Conservation (phyloP, 805 yeast genomes). For the Torulaspora delbrueckii region DNA sequence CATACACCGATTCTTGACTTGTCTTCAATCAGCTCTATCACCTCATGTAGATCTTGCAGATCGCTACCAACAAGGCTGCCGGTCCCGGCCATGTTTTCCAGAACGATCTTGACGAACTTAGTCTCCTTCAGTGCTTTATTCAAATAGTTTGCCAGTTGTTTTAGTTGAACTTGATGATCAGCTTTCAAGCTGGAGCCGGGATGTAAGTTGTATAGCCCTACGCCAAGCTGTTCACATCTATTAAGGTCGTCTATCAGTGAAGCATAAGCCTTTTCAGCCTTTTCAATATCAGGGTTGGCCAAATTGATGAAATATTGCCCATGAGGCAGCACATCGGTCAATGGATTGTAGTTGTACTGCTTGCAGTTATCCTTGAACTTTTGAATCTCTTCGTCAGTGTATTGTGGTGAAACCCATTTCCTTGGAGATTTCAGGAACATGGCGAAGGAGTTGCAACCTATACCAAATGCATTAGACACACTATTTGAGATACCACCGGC, state of each 20-base stretch:
- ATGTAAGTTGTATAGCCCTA: slow-evolving; percentile 87
- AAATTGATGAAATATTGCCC: slow-evolving; percentile 91
- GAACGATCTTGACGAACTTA: slow-evolving; percentile 72
- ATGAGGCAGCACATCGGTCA: slow-evolving; percentile 83
- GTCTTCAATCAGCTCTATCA: slow-evolving; percentile 73
- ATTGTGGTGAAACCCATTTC: slow-evolving; percentile 82
- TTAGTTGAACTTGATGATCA: slow-evolving; percentile 60
- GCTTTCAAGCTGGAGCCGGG: slow-evolving; percentile 84
- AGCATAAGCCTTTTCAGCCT: slow-evolving; percentile 66
- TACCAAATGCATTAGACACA: slow-evolving; percentile 50
- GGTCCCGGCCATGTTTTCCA: slow-evolving; percentile 98
- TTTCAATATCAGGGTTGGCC: slow-evolving; percentile 83
- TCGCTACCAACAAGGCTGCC: slow-evolving; percentile 84
- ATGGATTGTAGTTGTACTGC: slow-evolving; percentile 61
- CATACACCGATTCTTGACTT: slow-evolving; percentile 91
- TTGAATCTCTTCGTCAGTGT: slow-evolving; percentile 58
- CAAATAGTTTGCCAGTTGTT: slow-evolving; percentile 68
- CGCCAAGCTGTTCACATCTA: slow-evolving; percentile 78
- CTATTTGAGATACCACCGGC: slow-evolving; percentile 76
- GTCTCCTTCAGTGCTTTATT: slow-evolving; percentile 76
- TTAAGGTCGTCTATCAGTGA: slow-evolving; percentile 81
- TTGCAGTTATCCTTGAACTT: slow-evolving; percentile 63
- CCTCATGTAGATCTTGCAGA: slow-evolving; percentile 66
- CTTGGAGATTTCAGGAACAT: slow-evolving; percentile 85
- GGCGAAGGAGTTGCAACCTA: slow-evolving; percentile 75